Conservation (phyloP, 139 green algal genomes). For the Chlamydomonas sphaeroides region DNA sequence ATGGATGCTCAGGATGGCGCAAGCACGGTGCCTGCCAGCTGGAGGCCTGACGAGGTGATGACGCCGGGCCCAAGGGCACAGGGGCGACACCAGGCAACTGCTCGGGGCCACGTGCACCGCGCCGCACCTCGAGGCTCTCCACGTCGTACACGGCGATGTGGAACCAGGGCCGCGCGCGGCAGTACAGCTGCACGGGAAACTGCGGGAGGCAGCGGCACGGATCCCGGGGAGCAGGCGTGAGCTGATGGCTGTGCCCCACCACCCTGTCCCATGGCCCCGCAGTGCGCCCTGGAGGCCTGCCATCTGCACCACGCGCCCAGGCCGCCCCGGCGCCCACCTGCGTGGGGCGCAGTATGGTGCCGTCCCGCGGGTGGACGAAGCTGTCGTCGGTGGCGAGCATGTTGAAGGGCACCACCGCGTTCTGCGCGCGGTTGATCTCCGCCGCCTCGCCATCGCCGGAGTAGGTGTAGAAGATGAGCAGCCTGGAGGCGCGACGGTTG, state of each 20-base stretch:
- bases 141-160: slow-evolving; percentile 57
- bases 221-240: too few species aligned
- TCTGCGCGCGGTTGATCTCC: slow-evolving; percentile 50
- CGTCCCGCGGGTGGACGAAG: slow-evolving; percentile 44
- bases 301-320: too few species aligned
- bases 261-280: too few species aligned
- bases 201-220: too few species aligned
- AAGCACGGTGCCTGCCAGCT: too few species aligned
- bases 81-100: too few species aligned
- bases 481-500: neutral
- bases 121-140: slow-evolving; percentile 38
- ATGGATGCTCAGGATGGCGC: too few species aligned
- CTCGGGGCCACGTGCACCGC: too few species aligned
- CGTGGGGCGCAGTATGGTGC: slow-evolving; percentile 27
- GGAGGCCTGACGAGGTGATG: too few species aligned
- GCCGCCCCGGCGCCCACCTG: neutral
- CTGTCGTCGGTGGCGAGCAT: slow-evolving; percentile 39
- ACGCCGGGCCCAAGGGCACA: too few species aligned
- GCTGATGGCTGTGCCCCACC: too few species aligned
- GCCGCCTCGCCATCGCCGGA: slow-evolving; percentile 44
- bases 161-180: slow-evolving; percentile 55
- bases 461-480: slow-evolving; percentile 64
- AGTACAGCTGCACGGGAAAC: slow-evolving; percentile 54
- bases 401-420: slow-evolving; percentile 46
- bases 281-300: too few species aligned